These are phyloP conservation scores for Mucuna pruriens DNA, from an alignment of 306 rosid species.

Conservation along the genomic window DNA sequence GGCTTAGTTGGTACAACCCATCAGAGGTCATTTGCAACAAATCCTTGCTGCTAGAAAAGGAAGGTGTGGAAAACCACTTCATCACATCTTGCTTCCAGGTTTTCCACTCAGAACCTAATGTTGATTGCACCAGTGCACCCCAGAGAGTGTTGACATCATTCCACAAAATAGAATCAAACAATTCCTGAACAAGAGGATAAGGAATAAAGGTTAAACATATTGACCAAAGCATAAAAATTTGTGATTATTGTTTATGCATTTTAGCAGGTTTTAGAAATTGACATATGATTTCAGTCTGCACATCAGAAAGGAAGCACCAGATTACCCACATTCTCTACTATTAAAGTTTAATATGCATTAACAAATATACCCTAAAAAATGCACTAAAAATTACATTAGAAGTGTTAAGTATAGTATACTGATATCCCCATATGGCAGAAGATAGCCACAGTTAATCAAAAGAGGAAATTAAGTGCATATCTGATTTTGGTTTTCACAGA, in stretches of 20 bases:
- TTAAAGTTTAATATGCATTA: background rate
- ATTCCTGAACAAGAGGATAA: slow-evolving; percentile 62
- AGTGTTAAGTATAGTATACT: background rate
- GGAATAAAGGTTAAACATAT: slow-evolving; percentile 34
- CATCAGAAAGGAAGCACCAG: slow-evolving; percentile 10
- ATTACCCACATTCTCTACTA: background rate
- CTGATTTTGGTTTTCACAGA: background rate
- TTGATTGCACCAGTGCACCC: slow-evolving; percentile 57
- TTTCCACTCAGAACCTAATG: slow-evolving; percentile 74
- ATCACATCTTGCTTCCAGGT: slow-evolving; percentile 82
- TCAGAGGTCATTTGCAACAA: slow-evolving; percentile 54
- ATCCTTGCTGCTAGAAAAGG: slow-evolving; percentile 46
- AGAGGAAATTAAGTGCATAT: background rate
- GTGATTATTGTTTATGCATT: background rate
- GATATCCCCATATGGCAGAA: background rate
- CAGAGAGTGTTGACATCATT: slow-evolving; percentile 60
- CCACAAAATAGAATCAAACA: slow-evolving; percentile 76
- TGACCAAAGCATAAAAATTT: slow-evolving; percentile 22
- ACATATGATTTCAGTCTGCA: background rate
- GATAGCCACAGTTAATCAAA: background rate
- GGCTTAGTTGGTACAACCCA: slow-evolving; percentile 53
- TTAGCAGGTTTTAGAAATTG: slow-evolving; percentile 3
- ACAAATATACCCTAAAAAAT: background rate
- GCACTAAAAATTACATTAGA: background rate
- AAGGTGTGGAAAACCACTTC: slow-evolving; percentile 75